Conservation (phyloP, 2,329 filamentous ascomycete genomes). For the Nigrospora oryzae region DNA sequence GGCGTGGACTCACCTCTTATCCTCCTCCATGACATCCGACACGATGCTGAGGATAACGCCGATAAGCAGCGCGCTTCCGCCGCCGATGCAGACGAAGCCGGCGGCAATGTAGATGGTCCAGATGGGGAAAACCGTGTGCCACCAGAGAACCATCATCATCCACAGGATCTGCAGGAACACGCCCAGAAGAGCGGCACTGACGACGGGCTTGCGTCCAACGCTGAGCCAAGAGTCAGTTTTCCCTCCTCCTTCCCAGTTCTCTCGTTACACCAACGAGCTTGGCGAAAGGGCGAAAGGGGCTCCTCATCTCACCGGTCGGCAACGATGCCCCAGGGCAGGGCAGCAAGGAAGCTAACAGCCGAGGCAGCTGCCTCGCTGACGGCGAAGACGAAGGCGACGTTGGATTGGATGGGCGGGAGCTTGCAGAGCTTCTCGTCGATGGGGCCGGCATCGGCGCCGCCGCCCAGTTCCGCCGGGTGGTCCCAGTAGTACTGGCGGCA, state of each 20-base stretch:
- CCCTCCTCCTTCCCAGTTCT: too few relatives aligned
- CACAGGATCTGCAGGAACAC: constrained; percentile 16
- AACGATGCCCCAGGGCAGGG: constrained; percentile 29
- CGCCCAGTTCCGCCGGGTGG: constrained; percentile 5
- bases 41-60: constrained; percentile 25
- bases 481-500: constrained; percentile 26
- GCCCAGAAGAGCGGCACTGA: constrained; percentile 20
- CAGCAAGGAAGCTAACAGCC: constrained; percentile 22
- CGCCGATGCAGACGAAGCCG: constrained; percentile 22
- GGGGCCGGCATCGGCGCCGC: not conserved
- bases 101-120: constrained; percentile 24
- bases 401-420: constrained; percentile 20
- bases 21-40: constrained; percentile 26
- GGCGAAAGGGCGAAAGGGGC: not conserved
- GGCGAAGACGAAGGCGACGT: constrained; percentile 25
- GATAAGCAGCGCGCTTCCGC: constrained; percentile 20
- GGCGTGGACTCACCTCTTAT: constrained; percentile 15
- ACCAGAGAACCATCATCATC: constrained; percentile 22
- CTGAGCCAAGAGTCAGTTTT: constrained; percentile 7
- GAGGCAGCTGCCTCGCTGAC: constrained; percentile 17
- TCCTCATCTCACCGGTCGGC: constrained; percentile 18
- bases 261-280: too few relatives aligned
- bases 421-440: constrained; percentile 30
- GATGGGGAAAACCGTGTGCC: constrained; percentile 20
- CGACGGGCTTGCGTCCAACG: constrained; percentile 26